These are phyloP conservation scores for Isabelozyma heimii DNA, from an alignment of 805 yeast genomes.

Conservation along the genomic window DNA sequence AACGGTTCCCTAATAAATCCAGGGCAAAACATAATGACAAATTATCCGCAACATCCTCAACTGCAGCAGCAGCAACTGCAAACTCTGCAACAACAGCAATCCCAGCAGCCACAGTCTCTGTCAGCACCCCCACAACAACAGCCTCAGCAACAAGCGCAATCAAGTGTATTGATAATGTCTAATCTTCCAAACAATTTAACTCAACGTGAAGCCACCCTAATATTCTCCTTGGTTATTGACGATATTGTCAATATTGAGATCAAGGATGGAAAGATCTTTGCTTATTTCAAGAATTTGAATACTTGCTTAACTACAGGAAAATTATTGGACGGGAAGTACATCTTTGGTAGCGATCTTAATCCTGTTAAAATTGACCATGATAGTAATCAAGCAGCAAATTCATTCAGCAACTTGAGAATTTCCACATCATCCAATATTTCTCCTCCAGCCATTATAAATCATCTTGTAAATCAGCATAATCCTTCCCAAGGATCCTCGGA, in stretches of 20 bases:
- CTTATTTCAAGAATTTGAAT: slow-evolving; percentile 33
- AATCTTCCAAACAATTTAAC: slow-evolving; percentile 66
- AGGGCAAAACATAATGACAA: background rate
- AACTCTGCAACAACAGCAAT: slow-evolving; percentile 1
- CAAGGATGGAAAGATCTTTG: slow-evolving; percentile 30
- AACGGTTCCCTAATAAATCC: background rate
- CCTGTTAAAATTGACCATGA: slow-evolving; percentile 39
- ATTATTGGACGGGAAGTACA: slow-evolving; percentile 36
- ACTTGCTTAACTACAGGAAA: slow-evolving; percentile 41
- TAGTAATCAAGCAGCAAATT: slow-evolving; percentile 10
- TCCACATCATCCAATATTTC: slow-evolving; percentile 24
- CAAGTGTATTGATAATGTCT: slow-evolving; percentile 28
- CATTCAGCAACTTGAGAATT: slow-evolving; percentile 27
- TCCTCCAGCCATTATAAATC: slow-evolving; percentile 26
- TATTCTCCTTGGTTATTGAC: slow-evolving; percentile 69
- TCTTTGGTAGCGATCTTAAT: slow-evolving; percentile 35
- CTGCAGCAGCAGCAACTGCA: slow-evolving; percentile 1
- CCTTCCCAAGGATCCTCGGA: slow-evolving; percentile 4
- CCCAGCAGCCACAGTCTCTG: slow-evolving; percentile 4
- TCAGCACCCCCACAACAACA: background rate
- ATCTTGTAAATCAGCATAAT: slow-evolving; percentile 9
- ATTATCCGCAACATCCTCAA: background rate
- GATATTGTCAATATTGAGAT: slow-evolving; percentile 50
- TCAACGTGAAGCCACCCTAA: slow-evolving; percentile 61
- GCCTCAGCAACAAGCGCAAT: background rate